Percentiles rank a stretch among this genome's conserved stretches.
Conservation (phyloP, 345 rosid genomes). For the Nasturtium officinale region DNA sequence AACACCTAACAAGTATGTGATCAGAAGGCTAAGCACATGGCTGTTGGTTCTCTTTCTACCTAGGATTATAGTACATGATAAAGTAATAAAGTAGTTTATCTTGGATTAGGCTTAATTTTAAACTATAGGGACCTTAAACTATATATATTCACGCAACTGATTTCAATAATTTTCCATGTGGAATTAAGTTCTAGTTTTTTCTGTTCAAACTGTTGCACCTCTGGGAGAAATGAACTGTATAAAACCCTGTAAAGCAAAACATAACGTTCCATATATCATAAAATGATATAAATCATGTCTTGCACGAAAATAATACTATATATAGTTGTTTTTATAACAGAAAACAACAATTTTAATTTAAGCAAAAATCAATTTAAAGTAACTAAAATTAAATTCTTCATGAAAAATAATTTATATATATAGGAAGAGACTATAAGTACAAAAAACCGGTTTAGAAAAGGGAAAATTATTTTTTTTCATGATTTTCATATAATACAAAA, state of each 20-base stretch:
- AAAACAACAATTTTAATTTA: no score
- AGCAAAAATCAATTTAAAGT: background rate
- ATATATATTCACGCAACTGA: background rate
- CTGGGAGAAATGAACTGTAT: constrained; percentile 4
- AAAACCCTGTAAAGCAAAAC: background rate
- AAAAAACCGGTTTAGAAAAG: no score
- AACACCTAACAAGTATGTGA: constrained; percentile 30
- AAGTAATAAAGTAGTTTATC: constrained; percentile 11
- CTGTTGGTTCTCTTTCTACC: background rate
- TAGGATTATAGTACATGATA: background rate
- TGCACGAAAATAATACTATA: background rate
- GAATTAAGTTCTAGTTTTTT: background rate
- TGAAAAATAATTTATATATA: no score
- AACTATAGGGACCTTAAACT: background rate
- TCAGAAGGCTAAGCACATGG: constrained; percentile 40
- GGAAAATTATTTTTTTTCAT: no score
- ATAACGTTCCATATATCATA: background rate
- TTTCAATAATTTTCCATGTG: constrained; percentile 27
- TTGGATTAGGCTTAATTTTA: constrained; percentile 8
- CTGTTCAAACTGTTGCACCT: constrained; percentile 12
- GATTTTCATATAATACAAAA: no score
- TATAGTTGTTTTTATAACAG: background rate
- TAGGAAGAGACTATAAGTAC: background rate
- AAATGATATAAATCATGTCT: background rate
- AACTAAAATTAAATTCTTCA: no score